Conservation (phyloP, 2,329 filamentous ascomycete species). For the Pestalotiopsis sp. region DNA sequence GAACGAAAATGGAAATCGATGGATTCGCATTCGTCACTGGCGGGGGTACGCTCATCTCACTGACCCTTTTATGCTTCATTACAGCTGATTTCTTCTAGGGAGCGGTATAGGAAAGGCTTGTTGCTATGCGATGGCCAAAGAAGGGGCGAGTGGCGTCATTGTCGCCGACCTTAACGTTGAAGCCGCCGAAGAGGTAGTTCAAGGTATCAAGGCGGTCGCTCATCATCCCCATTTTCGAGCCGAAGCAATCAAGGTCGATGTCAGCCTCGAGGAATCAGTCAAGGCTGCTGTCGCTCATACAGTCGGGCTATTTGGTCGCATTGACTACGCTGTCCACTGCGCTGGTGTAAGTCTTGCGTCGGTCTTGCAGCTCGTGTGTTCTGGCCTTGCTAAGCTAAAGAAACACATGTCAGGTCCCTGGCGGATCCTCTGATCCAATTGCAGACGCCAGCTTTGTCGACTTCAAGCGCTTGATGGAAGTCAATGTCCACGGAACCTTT, state of each 20-base stretch:
- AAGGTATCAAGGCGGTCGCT: background rate
- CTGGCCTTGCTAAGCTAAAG: no score
- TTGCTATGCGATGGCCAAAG: background rate
- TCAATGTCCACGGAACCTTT: conserved; percentile 22
- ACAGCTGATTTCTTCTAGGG: background rate
- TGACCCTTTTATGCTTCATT: background rate
- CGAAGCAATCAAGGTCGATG: background rate
- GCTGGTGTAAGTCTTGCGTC: background rate
- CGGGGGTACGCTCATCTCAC: background rate
- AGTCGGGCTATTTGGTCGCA: background rate
- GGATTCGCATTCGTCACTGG: background rate
- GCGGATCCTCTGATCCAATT: background rate
- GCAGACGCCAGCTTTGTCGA: background rate
- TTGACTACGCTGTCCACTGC: background rate
- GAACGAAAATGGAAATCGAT: background rate
- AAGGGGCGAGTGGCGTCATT: background rate
- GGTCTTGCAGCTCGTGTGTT: background rate
- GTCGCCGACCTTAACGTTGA: background rate
- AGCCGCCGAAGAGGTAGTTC: background rate
- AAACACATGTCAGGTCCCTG: background rate
- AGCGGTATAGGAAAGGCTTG: background rate
- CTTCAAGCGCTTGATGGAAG: conserved; percentile 15
- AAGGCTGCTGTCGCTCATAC: background rate
- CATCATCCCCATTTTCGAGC: background rate
- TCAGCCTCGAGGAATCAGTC: background rate